These are phyloP conservation scores for Aspergillus sp. DNA, from an alignment of 2,329 filamentous ascomycete genomes.

Conservation along the genomic window DNA sequence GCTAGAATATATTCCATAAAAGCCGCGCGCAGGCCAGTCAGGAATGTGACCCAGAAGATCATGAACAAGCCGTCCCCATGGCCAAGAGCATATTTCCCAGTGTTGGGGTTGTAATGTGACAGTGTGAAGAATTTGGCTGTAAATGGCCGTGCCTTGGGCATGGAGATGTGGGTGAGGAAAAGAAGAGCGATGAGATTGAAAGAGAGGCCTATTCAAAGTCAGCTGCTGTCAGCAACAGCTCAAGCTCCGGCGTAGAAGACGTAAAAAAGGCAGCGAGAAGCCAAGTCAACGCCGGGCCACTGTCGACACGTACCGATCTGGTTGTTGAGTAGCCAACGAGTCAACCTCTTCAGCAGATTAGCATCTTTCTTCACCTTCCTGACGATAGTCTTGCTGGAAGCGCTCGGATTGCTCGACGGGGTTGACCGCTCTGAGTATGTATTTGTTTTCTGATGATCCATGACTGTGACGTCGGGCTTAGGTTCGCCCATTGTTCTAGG, in stretches of 20 bases:
- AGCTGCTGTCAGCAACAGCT: constrained; percentile 8
- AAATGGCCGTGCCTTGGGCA: constrained; percentile 71
- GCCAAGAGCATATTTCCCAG: constrained; percentile 66
- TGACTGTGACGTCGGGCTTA: no score
- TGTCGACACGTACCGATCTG: constrained; percentile 63
- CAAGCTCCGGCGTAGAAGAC: not conserved
- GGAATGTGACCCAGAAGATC: constrained; percentile 71
- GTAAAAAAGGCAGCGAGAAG: not conserved
- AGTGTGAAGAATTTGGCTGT: constrained; percentile 87
- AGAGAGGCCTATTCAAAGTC: constrained; percentile 60
- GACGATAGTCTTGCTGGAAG: no score
- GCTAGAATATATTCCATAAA: constrained; percentile 86
- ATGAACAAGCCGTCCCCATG: constrained; percentile 76
- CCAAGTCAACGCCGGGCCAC: not conserved
- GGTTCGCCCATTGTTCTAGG: no score
- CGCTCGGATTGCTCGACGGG: no score
- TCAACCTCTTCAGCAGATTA: no score
- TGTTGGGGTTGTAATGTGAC: constrained; percentile 72
- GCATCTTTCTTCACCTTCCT: no score
- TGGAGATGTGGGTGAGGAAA: constrained; percentile 73
- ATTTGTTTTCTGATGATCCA: no score
- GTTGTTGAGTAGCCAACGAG: constrained; percentile 65
- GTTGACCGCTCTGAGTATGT: no score
- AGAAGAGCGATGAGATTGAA: constrained; percentile 81
- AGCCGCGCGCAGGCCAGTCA: constrained; percentile 79